Conservation (phyloP, 208 protist genomes). For the Leishmania braziliensis region DNA sequence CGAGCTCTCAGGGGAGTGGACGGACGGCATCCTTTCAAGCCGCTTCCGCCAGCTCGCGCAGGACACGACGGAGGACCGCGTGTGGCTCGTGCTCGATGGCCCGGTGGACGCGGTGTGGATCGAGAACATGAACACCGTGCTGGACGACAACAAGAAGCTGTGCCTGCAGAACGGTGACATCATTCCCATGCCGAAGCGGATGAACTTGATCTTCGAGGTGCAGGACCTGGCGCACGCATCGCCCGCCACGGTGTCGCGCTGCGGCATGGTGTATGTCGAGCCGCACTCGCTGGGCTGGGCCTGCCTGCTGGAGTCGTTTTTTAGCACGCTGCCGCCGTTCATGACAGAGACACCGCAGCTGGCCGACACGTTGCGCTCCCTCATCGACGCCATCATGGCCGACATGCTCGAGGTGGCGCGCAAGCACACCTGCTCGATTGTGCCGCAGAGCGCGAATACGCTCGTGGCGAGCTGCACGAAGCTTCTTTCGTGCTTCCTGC, state of each 20-base stretch:
- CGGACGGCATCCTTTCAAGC: slow-evolving; percentile 96
- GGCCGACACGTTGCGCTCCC: slow-evolving; percentile 34
- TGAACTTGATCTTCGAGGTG: slow-evolving; percentile 98
- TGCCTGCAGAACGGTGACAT: slow-evolving; percentile 97
- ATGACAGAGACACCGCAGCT: slow-evolving; percentile 49
- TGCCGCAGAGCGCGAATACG: slow-evolving; percentile 77
- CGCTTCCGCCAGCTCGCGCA: slow-evolving; percentile 90
- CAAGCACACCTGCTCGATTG: slow-evolving; percentile 71
- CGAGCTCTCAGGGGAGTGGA: slow-evolving; percentile 97
- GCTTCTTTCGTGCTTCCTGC: slow-evolving; percentile 73
- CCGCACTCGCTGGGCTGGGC: slow-evolving; percentile 94
- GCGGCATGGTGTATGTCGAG: slow-evolving; percentile 99
- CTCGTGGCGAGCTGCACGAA: slow-evolving; percentile 84
- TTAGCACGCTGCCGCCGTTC: slow-evolving; percentile 70
- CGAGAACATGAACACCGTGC: slow-evolving; percentile 99
- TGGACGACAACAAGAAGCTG: slow-evolving; percentile 99
- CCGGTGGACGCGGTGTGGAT: slow-evolving; percentile 99
- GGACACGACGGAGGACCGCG: slow-evolving; percentile 84
- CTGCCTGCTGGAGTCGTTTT: slow-evolving; percentile 89
- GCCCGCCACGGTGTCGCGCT: slow-evolving; percentile 97
- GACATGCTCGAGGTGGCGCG: slow-evolving; percentile 84
- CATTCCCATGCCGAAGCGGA: slow-evolving; percentile 95
- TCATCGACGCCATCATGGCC: slow-evolving; percentile 77
- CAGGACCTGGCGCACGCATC: slow-evolving; percentile 97
- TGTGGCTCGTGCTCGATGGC: slow-evolving; percentile 97